These are phyloP conservation scores for Quercus ilex DNA, from an alignment of 306 rosid species.

Conservation along the genomic window DNA sequence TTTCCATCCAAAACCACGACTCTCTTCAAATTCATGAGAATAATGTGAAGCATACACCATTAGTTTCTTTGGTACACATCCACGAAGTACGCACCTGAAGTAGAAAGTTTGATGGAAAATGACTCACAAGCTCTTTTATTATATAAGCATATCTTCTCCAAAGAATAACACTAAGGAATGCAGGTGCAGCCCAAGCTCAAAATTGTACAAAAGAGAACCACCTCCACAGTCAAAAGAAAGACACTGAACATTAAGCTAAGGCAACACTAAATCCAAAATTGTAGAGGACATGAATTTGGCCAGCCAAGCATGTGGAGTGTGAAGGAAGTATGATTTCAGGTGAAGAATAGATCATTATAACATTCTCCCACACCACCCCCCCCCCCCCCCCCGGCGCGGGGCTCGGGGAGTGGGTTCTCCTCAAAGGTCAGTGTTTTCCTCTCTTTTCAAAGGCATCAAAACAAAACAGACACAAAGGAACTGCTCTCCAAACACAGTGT, in stretches of 20 bases:
- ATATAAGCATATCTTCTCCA: neutral
- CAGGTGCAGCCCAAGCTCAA: neutral
- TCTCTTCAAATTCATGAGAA: constrained; percentile 93
- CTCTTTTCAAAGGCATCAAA: neutral
- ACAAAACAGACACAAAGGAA: neutral
- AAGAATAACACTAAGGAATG: neutral
- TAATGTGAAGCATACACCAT: constrained; percentile 75
- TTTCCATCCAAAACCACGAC: constrained; percentile 90
- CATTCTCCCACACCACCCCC: too few species aligned
- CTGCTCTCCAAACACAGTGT: neutral
- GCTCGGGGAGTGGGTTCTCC: neutral
- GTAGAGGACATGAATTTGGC: neutral
- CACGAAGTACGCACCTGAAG: constrained; percentile 88
- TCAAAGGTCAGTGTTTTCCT: neutral
- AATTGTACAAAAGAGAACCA: neutral
- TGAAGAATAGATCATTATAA: neutral
- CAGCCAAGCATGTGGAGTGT: neutral
- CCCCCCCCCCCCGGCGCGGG: too few species aligned
- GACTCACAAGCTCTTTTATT: neutral
- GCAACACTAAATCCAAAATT: neutral
- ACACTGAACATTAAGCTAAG: neutral
- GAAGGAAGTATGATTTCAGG: neutral
- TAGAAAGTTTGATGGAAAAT: constrained; percentile 3
- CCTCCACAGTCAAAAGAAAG: neutral
- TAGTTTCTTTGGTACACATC: constrained; percentile 96